Evolutionary conservation across 176 grass and related monocot species (phyloP).

Genomic region (Triticum turgidum): DNA sequence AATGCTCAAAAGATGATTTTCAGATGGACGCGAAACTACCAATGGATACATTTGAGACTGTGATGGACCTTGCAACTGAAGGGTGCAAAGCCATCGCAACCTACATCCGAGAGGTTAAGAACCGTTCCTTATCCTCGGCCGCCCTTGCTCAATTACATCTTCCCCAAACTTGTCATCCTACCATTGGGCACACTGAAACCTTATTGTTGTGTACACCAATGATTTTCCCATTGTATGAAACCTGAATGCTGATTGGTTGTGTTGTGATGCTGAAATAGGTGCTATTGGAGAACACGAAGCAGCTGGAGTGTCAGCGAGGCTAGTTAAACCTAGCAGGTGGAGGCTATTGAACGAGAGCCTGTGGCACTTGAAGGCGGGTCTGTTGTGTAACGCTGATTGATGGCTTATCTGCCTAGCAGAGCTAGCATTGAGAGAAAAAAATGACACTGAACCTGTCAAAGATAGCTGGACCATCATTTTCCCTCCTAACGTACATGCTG

Average conservation of each 20-base stretch:
- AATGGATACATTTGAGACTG: conserved; percentile 90
- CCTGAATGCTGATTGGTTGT: background rate
- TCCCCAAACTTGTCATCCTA: no score
- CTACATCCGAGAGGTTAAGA: conserved; percentile 74
- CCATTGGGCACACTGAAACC: background rate
- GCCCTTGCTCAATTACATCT: no score
- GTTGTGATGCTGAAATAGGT: conserved; percentile 42
- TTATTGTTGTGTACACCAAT: background rate
- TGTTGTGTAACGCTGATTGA: background rate
- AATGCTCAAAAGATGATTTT: conserved; percentile 23
- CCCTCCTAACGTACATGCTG: no score
- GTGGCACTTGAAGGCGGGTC: background rate
- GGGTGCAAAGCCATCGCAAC: conserved; percentile 92
- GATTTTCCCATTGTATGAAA: background rate
- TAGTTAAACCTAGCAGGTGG: conserved; percentile 28
- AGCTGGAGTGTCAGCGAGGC: conserved; percentile 69
- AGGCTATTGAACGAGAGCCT: background rate
- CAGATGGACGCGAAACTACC: conserved; percentile 95
- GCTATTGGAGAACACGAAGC: conserved; percentile 72
- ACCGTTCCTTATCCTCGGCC: background rate
- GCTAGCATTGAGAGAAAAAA: background rate
- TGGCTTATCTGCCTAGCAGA: background rate
- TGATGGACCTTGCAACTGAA: conserved; percentile 90
- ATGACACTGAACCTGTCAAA: background rate
- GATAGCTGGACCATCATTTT: background rate